Conservation (phyloP, 805 yeast genomes). For the Pichia rugopelliculosa region DNA sequence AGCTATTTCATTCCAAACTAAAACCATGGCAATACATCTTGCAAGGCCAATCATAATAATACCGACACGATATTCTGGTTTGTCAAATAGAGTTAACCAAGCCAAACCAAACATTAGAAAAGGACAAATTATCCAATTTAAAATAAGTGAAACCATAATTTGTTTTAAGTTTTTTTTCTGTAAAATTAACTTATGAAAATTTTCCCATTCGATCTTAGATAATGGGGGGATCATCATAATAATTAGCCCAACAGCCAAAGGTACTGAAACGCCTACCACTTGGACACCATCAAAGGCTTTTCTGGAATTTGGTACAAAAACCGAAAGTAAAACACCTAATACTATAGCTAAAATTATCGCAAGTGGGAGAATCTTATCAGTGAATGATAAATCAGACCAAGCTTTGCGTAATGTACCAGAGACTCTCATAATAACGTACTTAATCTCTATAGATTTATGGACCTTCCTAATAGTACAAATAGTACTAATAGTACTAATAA, state of each 20-base stretch:
- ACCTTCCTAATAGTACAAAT: too few species aligned
- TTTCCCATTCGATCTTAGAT: conserved; percentile 48
- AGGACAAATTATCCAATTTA: conserved; percentile 54
- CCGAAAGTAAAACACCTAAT: conserved; percentile 34
- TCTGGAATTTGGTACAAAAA: conserved; percentile 32
- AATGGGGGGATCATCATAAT: conserved; percentile 54
- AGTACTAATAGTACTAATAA: too few species aligned
- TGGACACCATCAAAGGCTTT: conserved; percentile 30
- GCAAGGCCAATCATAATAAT: conserved; percentile 55
- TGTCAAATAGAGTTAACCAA: conserved; percentile 43
- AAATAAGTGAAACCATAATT: conserved; percentile 33
- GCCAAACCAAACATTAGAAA: conserved; percentile 49
- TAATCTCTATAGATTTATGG: too few species aligned
- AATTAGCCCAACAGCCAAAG: conserved; percentile 43
- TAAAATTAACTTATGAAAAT: conserved; percentile 24
- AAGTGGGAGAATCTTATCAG: conserved; percentile 27
- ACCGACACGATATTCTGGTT: conserved; percentile 43
- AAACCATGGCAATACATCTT: conserved; percentile 57
- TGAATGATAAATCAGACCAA: conserved; percentile 19
- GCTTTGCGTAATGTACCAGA: conserved; percentile 1
- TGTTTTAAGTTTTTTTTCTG: conserved; percentile 21
- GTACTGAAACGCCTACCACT: conserved; percentile 35
- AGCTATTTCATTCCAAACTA: conserved; percentile 50
- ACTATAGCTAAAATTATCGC: conserved; percentile 30
- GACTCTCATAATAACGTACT: too few species aligned